A percentile compares a stretch with the other conserved stretches of the same genome.
Conservation (phyloP, 257 asterid species). For the Perilla frutescens region DNA sequence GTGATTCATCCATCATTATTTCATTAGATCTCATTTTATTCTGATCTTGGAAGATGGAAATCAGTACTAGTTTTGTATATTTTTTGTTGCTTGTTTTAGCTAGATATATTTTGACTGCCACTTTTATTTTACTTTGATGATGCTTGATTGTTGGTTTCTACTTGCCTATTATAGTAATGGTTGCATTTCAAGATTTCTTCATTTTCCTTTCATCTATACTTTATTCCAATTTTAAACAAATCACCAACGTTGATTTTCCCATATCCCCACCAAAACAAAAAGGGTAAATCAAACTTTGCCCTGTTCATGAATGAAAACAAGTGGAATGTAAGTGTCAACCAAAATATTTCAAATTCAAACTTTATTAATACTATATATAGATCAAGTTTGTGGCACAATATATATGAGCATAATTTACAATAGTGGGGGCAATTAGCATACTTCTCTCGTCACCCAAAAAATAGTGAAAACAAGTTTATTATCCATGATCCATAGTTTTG, state of each 20-base stretch:
- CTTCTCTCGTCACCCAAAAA: too few species aligned
- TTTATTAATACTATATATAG: too few species aligned
- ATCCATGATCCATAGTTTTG: too few species aligned
- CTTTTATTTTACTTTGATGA: not conserved
- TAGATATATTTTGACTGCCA: conserved; percentile 5
- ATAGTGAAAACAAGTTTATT: not conserved
- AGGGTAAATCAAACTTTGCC: not conserved
- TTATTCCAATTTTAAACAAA: too few species aligned
- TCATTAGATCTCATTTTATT: conserved; percentile 44
- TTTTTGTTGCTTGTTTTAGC: not conserved
- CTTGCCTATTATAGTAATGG: not conserved
- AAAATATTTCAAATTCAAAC: too few species aligned
- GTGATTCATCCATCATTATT: conserved; percentile 43
- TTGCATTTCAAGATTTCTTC: conserved; percentile 15
- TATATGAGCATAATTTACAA: too few species aligned
- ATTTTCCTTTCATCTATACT: not conserved
- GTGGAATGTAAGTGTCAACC: too few species aligned
- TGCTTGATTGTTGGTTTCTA: not conserved
- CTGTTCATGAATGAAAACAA: too few species aligned
- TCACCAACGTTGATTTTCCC: not conserved
- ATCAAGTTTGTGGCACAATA: too few species aligned
- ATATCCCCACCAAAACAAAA: not conserved
- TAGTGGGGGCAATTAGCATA: too few species aligned
- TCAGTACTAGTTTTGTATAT: conserved; percentile 26
- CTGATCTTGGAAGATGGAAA: conserved; percentile 43